A percentile compares a stretch with the other conserved stretches of the same genome.
Conservation (phyloP, 2,329 filamentous ascomycete species). For the Epichloe glyceriae region DNA sequence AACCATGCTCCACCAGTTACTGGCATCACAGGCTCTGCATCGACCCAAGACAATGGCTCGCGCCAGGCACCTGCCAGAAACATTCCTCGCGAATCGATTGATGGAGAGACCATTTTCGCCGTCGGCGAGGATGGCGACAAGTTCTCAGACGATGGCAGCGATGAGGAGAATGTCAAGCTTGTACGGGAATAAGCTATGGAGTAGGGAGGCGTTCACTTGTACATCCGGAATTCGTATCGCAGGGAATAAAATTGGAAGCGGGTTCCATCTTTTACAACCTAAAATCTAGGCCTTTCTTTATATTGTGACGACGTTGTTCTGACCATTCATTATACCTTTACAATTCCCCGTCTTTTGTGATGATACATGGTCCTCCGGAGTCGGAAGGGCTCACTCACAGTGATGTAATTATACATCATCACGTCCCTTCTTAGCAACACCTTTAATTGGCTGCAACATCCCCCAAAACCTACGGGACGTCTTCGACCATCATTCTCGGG, state of each 20-base stretch:
- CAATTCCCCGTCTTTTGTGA: too few species aligned
- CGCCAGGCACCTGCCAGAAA: slow-evolving; percentile 13
- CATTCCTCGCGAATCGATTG: slow-evolving; percentile 44
- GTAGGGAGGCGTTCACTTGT: neutral
- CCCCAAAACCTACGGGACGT: slow-evolving; percentile 84
- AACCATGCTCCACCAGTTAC: slow-evolving; percentile 13
- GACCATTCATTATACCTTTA: too few species aligned
- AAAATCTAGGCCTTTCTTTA: too few species aligned
- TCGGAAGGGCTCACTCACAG: too few species aligned
- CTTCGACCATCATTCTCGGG: slow-evolving; percentile 64
- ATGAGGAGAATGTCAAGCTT: slow-evolving; percentile 35
- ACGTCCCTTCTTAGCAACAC: neutral
- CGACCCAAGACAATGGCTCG: slow-evolving; percentile 11
- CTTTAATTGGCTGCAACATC: slow-evolving; percentile 29
- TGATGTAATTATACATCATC: too few species aligned
- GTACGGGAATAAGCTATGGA: slow-evolving; percentile 30
- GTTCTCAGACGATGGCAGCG: slow-evolving; percentile 60
- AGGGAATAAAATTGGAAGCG: too few species aligned
- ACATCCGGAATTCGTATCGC: neutral
- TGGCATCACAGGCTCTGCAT: slow-evolving; percentile 12
- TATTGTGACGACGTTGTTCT: too few species aligned
- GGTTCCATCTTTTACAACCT: too few species aligned
- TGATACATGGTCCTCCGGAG: too few species aligned
- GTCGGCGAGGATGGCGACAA: slow-evolving; percentile 76
- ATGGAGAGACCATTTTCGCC: slow-evolving; percentile 92